Base-by-base conservation (phyloP, 1,284 basidiomycete species). In the Athelia sp. region DNA sequence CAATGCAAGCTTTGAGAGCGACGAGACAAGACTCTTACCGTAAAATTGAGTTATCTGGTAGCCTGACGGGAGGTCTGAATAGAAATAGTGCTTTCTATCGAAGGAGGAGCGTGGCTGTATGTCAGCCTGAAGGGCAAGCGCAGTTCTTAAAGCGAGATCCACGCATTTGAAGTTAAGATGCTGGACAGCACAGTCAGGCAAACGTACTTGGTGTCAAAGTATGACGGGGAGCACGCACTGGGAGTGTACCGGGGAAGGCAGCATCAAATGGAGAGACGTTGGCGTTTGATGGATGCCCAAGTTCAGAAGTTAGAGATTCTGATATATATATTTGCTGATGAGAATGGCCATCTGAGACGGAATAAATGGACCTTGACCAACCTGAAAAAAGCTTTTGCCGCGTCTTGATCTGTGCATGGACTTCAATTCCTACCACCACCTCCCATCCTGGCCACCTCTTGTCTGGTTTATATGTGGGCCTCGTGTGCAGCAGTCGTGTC, bases 41-140 rank as follows among this genome's bases (percentile, higher is more conserved):
- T 98, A 98, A 57, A 93, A 89, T 62, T 98, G 96, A 0, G 96
- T 98, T 55, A 98, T 96, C 69, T 99, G 97, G 67, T 95, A 99
- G 0, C 95, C 96, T 2, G 87, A 76, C 0, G 97, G 93, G 26
- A 98, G 78, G 67, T 99, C 96, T 1, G 92, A 82, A 64, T 99
- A 99, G 68, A 98, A 98, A 65, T 99, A 99, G 65, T 99, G 96
- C 65, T 99, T 99, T 57, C 96, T 76, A 68, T 99, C 96, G 57
- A 98, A 98, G 1, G 87, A 77, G 1, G 90, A 95, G n/a, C 77
- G 74, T 0, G 58, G 58, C 58, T 91, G 88, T 9, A 98, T 76
- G 0, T 78, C 57, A 42, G 90, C 85, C 31, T 84, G 71, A 26
- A 99, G 75, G 1, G 95, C 94, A 1, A 96, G 61, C 0, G 94